phyloP scores from a whole-genome alignment of 441 rosid species.

The Populus hybrid region DNA sequence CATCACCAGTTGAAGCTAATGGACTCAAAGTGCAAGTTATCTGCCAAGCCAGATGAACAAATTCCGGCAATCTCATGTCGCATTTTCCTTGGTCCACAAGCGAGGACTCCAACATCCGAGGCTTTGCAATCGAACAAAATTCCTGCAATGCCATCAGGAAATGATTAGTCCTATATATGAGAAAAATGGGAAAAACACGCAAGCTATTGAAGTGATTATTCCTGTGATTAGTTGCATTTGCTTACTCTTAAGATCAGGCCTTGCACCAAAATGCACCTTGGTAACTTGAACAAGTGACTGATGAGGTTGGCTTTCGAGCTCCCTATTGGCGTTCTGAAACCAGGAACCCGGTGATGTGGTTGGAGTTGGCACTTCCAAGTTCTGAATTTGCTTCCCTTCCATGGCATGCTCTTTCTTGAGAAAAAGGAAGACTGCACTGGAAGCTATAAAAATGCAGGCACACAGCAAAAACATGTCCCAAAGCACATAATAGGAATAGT shows the following conservation, averaged over 20 bases:
- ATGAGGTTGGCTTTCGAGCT: slow-evolving; percentile 55
- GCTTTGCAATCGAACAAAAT: slow-evolving; percentile 39
- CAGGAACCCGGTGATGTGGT: slow-evolving; percentile 12
- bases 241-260: slow-evolving; percentile 73
- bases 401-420: slow-evolving; percentile 34
- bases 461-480: slow-evolving; percentile 44
- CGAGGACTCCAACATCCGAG: slow-evolving; percentile 63
- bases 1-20: slow-evolving; percentile 76
- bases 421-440: slow-evolving; percentile 43
- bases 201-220: not conserved
- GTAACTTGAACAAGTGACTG: slow-evolving; percentile 51
- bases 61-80: slow-evolving; percentile 69
- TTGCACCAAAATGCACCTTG: slow-evolving; percentile 49
- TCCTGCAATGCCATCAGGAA: slow-evolving; percentile 23
- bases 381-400: slow-evolving; percentile 37
- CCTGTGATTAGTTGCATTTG: not conserved
- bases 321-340: slow-evolving; percentile 11
- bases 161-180: not conserved
- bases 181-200: not conserved
- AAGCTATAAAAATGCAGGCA: slow-evolving; percentile 34
- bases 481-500: slow-evolving; percentile 24
- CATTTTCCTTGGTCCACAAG: slow-evolving; percentile 68
- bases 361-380: slow-evolving; percentile 29
- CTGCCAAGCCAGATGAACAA: slow-evolving; percentile 47
- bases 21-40: slow-evolving; percentile 63